A percentile compares a stretch with the other conserved stretches of the same genome.
phyloP scores from a whole-genome alignment of 345 rosid species.

The Angophora floribunda region DNA sequence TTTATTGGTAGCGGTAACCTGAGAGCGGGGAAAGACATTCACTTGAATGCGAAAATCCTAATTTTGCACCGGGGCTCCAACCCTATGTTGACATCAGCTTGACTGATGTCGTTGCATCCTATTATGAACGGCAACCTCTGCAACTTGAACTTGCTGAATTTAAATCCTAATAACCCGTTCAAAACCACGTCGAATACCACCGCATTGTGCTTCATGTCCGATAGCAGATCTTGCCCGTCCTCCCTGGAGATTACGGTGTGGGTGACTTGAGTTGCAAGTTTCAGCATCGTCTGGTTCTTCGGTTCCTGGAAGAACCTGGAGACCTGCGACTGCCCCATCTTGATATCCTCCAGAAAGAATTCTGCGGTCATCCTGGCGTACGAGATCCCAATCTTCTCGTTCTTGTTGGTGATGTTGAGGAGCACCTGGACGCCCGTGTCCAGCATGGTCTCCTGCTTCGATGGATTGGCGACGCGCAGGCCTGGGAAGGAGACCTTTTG shows the following conservation, averaged over 20 bases:
- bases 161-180: not conserved
- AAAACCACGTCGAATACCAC: not conserved
- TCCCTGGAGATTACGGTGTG: not conserved
- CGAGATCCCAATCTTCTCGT: not conserved
- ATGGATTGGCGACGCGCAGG: not conserved
- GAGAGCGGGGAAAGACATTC: not conserved
- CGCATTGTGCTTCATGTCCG: not conserved
- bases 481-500: not conserved
- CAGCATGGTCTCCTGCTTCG: not conserved
- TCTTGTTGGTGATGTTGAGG: not conserved
- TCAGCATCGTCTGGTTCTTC: not conserved
- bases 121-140: not conserved
- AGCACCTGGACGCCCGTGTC: not conserved
- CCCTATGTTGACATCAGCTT: not conserved
- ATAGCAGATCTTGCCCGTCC: not conserved
- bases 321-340: not conserved
- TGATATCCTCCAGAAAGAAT: not conserved
- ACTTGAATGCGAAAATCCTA: not conserved
- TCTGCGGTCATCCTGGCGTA: not conserved
- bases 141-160: not conserved
- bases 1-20: not conserved
- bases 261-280: not conserved
- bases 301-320: not conserved
- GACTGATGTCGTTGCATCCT: not conserved
- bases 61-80: not conserved